These are phyloP conservation scores for Syncephalis fuscata DNA, from an alignment of 371 early-diverging fungal species.

Conservation along the genomic window DNA sequence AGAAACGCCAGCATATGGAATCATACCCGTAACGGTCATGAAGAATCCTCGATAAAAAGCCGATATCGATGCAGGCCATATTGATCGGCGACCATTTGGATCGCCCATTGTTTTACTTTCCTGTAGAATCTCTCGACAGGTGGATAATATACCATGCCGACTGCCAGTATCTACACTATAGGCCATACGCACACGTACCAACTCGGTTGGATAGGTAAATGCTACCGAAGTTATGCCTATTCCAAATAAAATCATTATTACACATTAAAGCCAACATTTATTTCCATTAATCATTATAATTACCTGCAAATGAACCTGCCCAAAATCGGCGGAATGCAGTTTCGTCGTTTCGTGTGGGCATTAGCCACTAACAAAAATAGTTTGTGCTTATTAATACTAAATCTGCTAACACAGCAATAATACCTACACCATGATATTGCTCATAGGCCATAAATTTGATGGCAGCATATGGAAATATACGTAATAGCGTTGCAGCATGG, in stretches of 20 bases:
- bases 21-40: slow-evolving; percentile 81
- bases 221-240: slow-evolving; percentile 78
- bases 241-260: slow-evolving; percentile 1
- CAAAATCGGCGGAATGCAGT: slow-evolving; percentile 38
- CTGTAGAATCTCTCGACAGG: slow-evolving; percentile 26
- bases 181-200: slow-evolving; percentile 86
- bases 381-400: no score
- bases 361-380: slow-evolving; percentile 16
- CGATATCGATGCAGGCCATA: slow-evolving; percentile 11
- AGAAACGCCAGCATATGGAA: slow-evolving; percentile 92
- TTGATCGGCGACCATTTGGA: no score
- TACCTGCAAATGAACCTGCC: slow-evolving; percentile 70
- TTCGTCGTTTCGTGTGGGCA: slow-evolving; percentile 45
- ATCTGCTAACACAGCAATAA: no score
- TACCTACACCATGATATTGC: slow-evolving; percentile 53
- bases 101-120: slow-evolving; percentile 15
- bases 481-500: slow-evolving; percentile 77
- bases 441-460: slow-evolving; percentile 92
- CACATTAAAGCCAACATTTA: neutral
- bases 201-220: slow-evolving; percentile 87
- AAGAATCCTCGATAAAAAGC: slow-evolving; percentile 91
- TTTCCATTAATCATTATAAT: neutral
- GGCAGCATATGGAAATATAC: slow-evolving; percentile 93
- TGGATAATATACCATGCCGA: slow-evolving; percentile 14
- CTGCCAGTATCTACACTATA: slow-evolving; percentile 42